Conservation (phyloP, 495 filamentous ascomycete genomes). For the Hypoxylon fuscum region DNA sequence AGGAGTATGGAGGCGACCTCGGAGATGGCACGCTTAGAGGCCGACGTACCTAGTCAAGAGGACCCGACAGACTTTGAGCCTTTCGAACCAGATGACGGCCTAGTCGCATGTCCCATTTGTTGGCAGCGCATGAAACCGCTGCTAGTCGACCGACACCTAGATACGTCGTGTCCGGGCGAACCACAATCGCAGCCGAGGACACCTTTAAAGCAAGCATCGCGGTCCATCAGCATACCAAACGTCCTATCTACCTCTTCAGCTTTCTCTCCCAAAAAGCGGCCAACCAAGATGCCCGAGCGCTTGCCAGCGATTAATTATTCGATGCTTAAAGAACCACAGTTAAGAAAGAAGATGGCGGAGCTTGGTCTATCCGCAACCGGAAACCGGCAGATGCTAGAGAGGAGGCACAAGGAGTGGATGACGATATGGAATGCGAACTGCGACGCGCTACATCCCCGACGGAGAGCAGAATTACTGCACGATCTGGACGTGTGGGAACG, state of each 20-base stretch:
- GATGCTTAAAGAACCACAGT: slow-evolving; percentile 74
- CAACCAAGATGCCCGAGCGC: slow-evolving; percentile 53
- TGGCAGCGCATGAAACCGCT: slow-evolving; percentile 75
- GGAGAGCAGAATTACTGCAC: slow-evolving; percentile 72
- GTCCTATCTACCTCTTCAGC: slow-evolving; percentile 22
- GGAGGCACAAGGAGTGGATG: slow-evolving; percentile 90
- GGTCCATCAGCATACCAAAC: slow-evolving; percentile 37
- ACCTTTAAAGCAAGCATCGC: slow-evolving; percentile 34
- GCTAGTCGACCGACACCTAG: slow-evolving; percentile 81
- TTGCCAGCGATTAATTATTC: slow-evolving; percentile 83
- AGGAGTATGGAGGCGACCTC: slow-evolving; percentile 47
- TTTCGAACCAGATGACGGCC: slow-evolving; percentile 70
- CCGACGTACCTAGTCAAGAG: slow-evolving; percentile 41
- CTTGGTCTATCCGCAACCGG: slow-evolving; percentile 82
- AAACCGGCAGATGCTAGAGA: slow-evolving; percentile 70
- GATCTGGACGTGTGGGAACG: slow-evolving; percentile 88
- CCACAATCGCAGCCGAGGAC: slow-evolving; percentile 41
- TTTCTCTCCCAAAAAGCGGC: slow-evolving; percentile 15
- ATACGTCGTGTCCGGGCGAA: slow-evolving; percentile 62
- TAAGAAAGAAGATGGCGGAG: slow-evolving; percentile 83
- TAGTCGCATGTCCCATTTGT: slow-evolving; percentile 87
- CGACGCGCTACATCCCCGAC: slow-evolving; percentile 77
- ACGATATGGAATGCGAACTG: slow-evolving; percentile 97
- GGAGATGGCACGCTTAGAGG: slow-evolving; percentile 48
- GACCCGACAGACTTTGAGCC: slow-evolving; percentile 46